Percentiles rank a stretch among this genome's conserved stretches.
Evolutionary conservation across 139 green algal species (phyloP).

Genomic region (Closterium sp.): DNA sequence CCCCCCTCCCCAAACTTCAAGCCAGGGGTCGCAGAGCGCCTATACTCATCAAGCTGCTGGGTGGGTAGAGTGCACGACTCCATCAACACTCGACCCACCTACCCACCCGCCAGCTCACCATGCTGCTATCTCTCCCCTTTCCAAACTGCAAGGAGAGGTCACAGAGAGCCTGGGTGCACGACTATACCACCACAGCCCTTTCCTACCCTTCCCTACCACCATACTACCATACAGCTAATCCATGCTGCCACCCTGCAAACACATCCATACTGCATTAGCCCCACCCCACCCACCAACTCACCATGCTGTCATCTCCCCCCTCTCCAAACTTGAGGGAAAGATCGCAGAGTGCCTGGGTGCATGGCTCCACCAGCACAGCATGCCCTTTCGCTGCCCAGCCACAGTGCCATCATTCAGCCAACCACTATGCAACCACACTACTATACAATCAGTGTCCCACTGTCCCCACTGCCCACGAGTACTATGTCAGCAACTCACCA

Average conservation of each 20-base stretch:
- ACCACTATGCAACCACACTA: too few relatives aligned
- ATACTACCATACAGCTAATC: too few relatives aligned
- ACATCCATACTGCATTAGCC: too few relatives aligned
- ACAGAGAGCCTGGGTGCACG: slow-evolving; percentile 87
- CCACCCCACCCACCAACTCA: slow-evolving; percentile 16
- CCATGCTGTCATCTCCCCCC: slow-evolving; percentile 84
- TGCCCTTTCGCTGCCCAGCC: too few relatives aligned
- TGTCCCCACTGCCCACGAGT: too few relatives aligned
- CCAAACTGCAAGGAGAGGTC: slow-evolving; percentile 94
- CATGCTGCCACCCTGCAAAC: too few relatives aligned
- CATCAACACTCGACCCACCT: too few relatives aligned
- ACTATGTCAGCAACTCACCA: too few relatives aligned
- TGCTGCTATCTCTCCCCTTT: slow-evolving; percentile 84
- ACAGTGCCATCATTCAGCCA: too few relatives aligned
- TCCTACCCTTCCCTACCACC: slow-evolving; percentile 68
- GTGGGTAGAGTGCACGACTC: too few relatives aligned
- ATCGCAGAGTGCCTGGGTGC: slow-evolving; percentile 92
- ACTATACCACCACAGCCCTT: slow-evolving; percentile 93
- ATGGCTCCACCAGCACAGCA: slow-evolving; percentile 89
- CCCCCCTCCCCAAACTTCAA: not conserved
- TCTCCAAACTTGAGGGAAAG: slow-evolving; percentile 94
- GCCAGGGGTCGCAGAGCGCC: not conserved
- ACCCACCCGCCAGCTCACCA: slow-evolving; percentile 50
- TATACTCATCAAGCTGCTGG: too few relatives aligned
- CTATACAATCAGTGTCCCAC: too few relatives aligned